These are phyloP conservation scores for Phytomonas serpens DNA, from an alignment of 208 protist species.

Conservation along the genomic window DNA sequence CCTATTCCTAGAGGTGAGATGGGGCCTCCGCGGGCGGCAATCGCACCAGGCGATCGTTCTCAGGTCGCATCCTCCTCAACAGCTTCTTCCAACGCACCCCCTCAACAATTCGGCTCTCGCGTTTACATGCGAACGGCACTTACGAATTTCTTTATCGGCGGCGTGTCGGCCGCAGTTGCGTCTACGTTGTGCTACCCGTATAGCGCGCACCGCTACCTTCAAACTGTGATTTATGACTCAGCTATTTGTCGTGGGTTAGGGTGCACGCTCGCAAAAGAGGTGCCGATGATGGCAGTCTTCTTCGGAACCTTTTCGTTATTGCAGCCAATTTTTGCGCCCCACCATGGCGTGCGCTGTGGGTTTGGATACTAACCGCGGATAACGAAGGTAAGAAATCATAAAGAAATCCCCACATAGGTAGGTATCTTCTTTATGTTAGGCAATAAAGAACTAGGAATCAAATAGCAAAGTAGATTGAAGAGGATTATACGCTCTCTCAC, in stretches of 20 bases:
- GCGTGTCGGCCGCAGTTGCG: slow-evolving; percentile 67
- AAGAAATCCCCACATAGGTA: neutral
- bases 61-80: slow-evolving; percentile 3
- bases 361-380: slow-evolving; percentile 66
- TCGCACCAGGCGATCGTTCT: neutral
- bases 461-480: neutral
- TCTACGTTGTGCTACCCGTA: slow-evolving; percentile 83
- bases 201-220: slow-evolving; percentile 80
- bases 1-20: slow-evolving; percentile 19
- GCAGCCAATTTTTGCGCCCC: slow-evolving; percentile 66
- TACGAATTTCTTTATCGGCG: slow-evolving; percentile 64
- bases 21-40: neutral
- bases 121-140: slow-evolving; percentile 55
- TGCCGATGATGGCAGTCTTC: slow-evolving; percentile 82
- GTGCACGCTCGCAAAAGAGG: slow-evolving; percentile 74
- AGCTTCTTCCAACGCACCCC: neutral
- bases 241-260: slow-evolving; percentile 76
- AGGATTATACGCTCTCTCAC: neutral
- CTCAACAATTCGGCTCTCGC: slow-evolving; percentile 25
- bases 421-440: neutral
- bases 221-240: slow-evolving; percentile 89
- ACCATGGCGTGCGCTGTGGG: slow-evolving; percentile 73
- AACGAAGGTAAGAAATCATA: neutral
- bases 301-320: slow-evolving; percentile 75
- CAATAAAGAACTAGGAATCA: neutral